These are phyloP conservation scores for Clonostachys sp. DNA, from an alignment of 2,329 filamentous ascomycete genomes.

Conservation along the genomic window DNA sequence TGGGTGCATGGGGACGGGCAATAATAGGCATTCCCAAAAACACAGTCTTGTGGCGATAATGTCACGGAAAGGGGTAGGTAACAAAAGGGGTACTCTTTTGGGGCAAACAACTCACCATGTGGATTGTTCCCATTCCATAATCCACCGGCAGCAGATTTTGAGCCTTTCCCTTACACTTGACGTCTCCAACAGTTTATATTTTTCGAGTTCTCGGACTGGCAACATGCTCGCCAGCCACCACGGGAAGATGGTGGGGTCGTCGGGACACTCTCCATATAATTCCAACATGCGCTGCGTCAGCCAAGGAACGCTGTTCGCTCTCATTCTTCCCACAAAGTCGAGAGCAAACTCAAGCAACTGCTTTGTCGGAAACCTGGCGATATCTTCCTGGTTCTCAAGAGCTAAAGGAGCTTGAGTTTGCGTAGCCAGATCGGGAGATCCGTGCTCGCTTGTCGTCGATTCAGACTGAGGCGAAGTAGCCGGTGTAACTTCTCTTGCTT, in stretches of 20 bases:
- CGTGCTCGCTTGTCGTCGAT: background rate
- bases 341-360: constrained; percentile 62
- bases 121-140: constrained; percentile 64
- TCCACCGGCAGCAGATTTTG: constrained; percentile 80
- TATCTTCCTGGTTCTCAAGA: background rate
- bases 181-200: constrained; percentile 70
- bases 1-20: no score
- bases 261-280: constrained; percentile 73
- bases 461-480: background rate
- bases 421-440: background rate
- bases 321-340: constrained; percentile 67
- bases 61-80: background rate
- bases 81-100: background rate
- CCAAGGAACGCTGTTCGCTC: constrained; percentile 67
- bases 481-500: constrained; percentile 54
- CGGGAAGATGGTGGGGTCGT: constrained; percentile 72
- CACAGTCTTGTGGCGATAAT: background rate
- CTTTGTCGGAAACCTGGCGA: constrained; percentile 41
- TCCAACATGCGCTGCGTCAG: constrained; percentile 66
- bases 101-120: constrained; percentile 56
- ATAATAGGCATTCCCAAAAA: background rate
- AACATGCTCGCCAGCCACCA: constrained; percentile 89
- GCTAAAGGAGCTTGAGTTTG: background rate
- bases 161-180: constrained; percentile 75
- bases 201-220: constrained; percentile 72